These are phyloP conservation scores for Corchorus olitorius DNA, from an alignment of 345 rosid genomes.

Conservation along the genomic window DNA sequence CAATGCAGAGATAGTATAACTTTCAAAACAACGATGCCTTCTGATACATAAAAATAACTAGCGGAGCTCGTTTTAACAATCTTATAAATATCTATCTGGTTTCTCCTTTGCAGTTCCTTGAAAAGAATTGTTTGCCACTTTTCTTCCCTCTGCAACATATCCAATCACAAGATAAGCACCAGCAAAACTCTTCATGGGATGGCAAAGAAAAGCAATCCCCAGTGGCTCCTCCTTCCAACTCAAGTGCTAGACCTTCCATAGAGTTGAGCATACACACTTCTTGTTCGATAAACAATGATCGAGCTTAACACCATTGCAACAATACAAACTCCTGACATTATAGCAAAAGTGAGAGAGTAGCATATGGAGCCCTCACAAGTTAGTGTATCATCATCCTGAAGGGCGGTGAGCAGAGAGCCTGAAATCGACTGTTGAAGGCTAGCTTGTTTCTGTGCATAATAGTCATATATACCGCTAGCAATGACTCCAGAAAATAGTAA, in stretches of 20 bases:
- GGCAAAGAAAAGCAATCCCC: not conserved
- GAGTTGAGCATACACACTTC: conserved; percentile 59
- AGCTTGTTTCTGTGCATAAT: conserved; percentile 67
- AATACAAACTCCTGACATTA: conserved; percentile 62
- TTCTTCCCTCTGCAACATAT: not conserved
- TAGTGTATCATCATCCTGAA: conserved; percentile 38
- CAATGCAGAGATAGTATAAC: not conserved
- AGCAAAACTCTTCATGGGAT: not conserved
- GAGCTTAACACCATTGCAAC: conserved; percentile 53
- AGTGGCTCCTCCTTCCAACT: conserved; percentile 29
- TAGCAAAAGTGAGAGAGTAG: conserved; percentile 60
- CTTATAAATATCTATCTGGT: not conserved
- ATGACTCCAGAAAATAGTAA: conserved; percentile 73
- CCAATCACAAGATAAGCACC: not conserved
- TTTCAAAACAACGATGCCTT: not conserved
- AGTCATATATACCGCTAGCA: conserved; percentile 75
- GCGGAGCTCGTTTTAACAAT: not conserved
- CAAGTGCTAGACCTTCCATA: conserved; percentile 41
- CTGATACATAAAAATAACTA: not conserved
- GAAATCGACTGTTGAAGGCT: conserved; percentile 16
- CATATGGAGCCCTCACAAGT: conserved; percentile 62
- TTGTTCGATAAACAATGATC: conserved; percentile 69
- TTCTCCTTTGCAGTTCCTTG: not conserved
- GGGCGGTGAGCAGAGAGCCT: conserved; percentile 1
- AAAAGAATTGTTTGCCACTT: not conserved